Evolutionary conservation across 2,329 filamentous ascomycete species (phyloP).

Genomic region (Pseudogymnoascus sp.): DNA sequence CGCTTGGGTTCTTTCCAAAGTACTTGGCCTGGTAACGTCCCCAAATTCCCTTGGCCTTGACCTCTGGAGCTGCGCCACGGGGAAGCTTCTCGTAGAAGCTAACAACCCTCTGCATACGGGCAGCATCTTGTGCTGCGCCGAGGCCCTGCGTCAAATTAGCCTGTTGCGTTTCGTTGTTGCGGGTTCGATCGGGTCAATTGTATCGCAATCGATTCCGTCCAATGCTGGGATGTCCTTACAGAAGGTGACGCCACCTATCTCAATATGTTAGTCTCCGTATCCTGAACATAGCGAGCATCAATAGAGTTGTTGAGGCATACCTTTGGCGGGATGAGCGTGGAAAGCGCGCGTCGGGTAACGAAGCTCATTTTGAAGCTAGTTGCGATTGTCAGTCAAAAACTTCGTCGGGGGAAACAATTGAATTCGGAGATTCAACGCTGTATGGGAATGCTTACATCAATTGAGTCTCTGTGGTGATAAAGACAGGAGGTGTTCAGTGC

Average conservation of each 20-base stretch:
- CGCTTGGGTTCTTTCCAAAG: constrained; percentile 90
- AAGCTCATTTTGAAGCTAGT: constrained; percentile 71
- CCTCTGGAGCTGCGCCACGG: constrained; percentile 78
- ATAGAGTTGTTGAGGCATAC: constrained; percentile 42
- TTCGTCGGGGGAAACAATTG: background rate
- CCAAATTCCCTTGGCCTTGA: constrained; percentile 73
- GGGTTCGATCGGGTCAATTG: constrained; percentile 7
- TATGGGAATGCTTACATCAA: constrained; percentile 22
- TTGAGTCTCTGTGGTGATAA: constrained; percentile 24
- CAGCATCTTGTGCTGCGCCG: constrained; percentile 87
- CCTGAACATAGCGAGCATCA: background rate
- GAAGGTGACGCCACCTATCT: constrained; percentile 30
- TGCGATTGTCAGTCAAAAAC: constrained; percentile 27
- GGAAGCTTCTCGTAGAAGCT: constrained; percentile 98
- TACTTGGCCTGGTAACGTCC: constrained; percentile 85
- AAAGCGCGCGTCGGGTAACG: constrained; percentile 83
- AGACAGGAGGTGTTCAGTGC: constrained; percentile 17
- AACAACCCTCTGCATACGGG: constrained; percentile 96
- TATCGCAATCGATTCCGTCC: constrained; percentile 4
- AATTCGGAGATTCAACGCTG: background rate
- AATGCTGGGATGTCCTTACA: constrained; percentile 23
- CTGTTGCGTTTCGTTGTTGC: constrained; percentile 11
- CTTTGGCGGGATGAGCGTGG: constrained; percentile 98
- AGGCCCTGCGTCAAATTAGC: constrained; percentile 62
- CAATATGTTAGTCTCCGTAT: constrained; percentile 14